Conservation (phyloP, 129 eudicot genomes). For the Solidago caesia region DNA sequence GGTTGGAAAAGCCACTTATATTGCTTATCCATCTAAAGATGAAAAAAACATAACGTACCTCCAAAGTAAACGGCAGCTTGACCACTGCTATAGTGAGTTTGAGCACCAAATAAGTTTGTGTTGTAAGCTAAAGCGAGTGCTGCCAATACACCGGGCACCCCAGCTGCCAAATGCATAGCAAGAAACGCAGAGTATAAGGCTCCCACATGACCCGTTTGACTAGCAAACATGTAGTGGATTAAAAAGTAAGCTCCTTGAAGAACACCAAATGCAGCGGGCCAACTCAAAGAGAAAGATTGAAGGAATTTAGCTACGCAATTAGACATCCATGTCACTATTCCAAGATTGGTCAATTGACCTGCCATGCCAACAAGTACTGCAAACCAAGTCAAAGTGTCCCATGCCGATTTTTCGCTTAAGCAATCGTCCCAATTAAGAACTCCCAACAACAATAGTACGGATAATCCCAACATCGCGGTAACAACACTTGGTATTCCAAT, state of each 20-base stretch:
- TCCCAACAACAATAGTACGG: slow-evolving; percentile 71
- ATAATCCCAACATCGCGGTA: slow-evolving; percentile 95
- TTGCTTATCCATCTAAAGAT: too few species aligned
- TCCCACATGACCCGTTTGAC: slow-evolving; percentile 97
- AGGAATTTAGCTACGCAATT: slow-evolving; percentile 70
- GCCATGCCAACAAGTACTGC: slow-evolving; percentile 99
- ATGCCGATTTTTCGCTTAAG: slow-evolving; percentile 90
- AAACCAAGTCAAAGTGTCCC: slow-evolving; percentile 97
- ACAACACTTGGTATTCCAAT: slow-evolving; percentile 90
- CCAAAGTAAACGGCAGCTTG: slow-evolving; percentile 98
- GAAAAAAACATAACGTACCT: slow-evolving; percentile 42
- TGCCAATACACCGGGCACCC: slow-evolving; percentile 82
- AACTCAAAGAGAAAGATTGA: slow-evolving; percentile 70
- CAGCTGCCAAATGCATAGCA: slow-evolving; percentile 87
- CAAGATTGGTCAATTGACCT: slow-evolving; percentile 80
- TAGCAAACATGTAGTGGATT: slow-evolving; percentile 90
- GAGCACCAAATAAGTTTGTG: slow-evolving; percentile 82
- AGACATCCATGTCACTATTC: slow-evolving; percentile 89
- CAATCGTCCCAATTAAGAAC: slow-evolving; percentile 95
- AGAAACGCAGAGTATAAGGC: slow-evolving; percentile 92
- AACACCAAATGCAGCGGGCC: slow-evolving; percentile 88
- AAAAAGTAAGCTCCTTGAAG: slow-evolving; percentile 85
- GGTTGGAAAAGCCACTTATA: too few species aligned
- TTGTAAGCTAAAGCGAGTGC: slow-evolving; percentile 83
- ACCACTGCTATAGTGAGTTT: slow-evolving; percentile 96